Percentiles rank a stretch among this genome's conserved stretches.
phyloP scores from a whole-genome alignment of 2,329 filamentous ascomycete genomes.

The Botrytis deweyae region DNA sequence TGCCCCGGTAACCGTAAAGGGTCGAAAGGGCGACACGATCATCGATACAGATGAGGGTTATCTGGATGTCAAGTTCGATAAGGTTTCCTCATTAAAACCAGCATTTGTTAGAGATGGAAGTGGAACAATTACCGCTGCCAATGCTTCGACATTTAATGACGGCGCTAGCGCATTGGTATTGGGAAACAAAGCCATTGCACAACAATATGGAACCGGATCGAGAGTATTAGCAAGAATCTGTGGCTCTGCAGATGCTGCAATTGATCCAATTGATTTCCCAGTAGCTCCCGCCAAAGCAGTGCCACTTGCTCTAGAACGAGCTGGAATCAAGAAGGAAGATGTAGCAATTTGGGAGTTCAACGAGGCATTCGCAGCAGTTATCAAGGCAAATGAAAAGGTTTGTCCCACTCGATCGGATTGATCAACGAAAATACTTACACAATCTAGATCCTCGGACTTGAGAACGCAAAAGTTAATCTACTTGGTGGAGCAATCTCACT shows the following conservation, averaged over 20 bases:
- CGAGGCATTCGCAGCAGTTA: constrained; percentile 93
- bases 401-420: constrained; percentile 17
- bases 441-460: constrained; percentile 59
- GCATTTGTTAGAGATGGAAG: constrained; percentile 84
- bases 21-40: constrained; percentile 77
- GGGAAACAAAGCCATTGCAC: constrained; percentile 75
- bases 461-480: constrained; percentile 78
- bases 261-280: constrained; percentile 91
- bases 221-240: constrained; percentile 86
- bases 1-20: constrained; percentile 79
- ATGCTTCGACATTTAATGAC: constrained; percentile 91
- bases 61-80: constrained; percentile 81
- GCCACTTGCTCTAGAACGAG: constrained; percentile 81
- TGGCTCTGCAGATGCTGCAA: constrained; percentile 82
- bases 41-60: constrained; percentile 87
- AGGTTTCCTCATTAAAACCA: constrained; percentile 81
- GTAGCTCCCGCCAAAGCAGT: constrained; percentile 90
- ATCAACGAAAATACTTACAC: constrained; percentile 12
- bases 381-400: constrained; percentile 90
- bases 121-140: constrained; percentile 91
- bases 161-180: constrained; percentile 88
- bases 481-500: constrained; percentile 89
- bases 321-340: constrained; percentile 87
- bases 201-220: constrained; percentile 73
- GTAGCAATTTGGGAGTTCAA: constrained; percentile 98